Evolutionary conservation across 129 eudicot species (phyloP).

Genomic region (Dittrichia graveolens): DNA sequence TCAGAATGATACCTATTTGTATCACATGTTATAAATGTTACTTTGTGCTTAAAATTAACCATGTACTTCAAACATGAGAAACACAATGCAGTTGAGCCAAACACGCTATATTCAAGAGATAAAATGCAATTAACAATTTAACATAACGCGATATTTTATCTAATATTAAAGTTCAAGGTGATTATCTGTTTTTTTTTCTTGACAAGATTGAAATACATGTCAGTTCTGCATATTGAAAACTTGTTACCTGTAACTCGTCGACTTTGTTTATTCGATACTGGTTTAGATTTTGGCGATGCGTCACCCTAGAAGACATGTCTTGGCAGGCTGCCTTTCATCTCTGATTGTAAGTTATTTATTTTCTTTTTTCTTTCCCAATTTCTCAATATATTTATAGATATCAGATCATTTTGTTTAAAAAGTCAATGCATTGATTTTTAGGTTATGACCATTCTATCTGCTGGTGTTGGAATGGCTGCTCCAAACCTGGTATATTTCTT

Average conservation of each 20-base stretch:
- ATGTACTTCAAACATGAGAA: background rate
- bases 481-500: conserved; percentile 69
- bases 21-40: background rate
- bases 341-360: conserved; percentile 52
- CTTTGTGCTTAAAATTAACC: background rate
- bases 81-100: background rate
- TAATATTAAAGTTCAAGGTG: too few species aligned
- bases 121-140: too few species aligned
- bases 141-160: too few species aligned
- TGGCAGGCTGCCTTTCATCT: conserved; percentile 80
- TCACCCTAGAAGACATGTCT: conserved; percentile 87
- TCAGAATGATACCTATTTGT: background rate
- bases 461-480: conserved; percentile 95
- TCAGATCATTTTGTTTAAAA: background rate
- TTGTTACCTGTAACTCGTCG: background rate
- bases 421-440: conserved; percentile 32
- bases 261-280: background rate
- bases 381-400: background rate
- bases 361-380: background rate
- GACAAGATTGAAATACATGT: too few species aligned
- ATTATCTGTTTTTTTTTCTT: too few species aligned
- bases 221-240: background rate
- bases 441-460: conserved; percentile 92
- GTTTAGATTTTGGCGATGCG: conserved; percentile 94
- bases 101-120: too few species aligned